These are phyloP conservation scores for Geotrichum candidum DNA, from an alignment of 1,139 yeast species.

Conservation along the genomic window DNA sequence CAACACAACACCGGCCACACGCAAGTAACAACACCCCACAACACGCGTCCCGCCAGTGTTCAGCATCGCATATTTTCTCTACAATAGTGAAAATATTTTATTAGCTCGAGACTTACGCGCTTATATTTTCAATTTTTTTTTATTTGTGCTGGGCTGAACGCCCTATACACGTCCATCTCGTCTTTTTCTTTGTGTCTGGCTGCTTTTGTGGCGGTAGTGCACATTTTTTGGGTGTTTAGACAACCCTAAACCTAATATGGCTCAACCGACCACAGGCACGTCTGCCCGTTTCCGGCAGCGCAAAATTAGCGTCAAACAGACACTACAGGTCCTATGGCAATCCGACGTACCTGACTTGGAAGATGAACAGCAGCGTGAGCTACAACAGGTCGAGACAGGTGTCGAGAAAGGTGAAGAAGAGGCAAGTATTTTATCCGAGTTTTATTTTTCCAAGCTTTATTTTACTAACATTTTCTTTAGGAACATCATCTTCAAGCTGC, in stretches of 20 bases:
- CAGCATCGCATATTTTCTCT: neutral
- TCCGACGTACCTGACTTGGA: conserved; percentile 76
- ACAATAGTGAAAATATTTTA: neutral
- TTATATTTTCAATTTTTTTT: neutral
- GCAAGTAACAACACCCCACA: neutral
- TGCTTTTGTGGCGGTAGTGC: neutral
- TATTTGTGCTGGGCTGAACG: neutral
- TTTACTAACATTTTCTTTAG: conserved; percentile 14
- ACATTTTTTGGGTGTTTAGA: conserved; percentile 1
- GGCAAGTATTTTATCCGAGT: conserved; percentile 19
- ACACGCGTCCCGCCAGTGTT: neutral
- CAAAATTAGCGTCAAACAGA: conserved; percentile 84
- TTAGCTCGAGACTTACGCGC: neutral
- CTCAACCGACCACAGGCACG: conserved; percentile 13
- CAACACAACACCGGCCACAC: neutral
- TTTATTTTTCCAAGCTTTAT: neutral
- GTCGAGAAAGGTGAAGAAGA: conserved; percentile 97
- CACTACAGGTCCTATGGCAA: conserved; percentile 73
- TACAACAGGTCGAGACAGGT: conserved; percentile 91
- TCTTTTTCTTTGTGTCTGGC: neutral
- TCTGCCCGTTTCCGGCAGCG: conserved; percentile 79
- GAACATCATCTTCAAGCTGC: conserved; percentile 95
- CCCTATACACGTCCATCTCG: neutral
- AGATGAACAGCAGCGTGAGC: conserved; percentile 68
- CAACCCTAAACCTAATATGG: conserved; percentile 7